Conservation (phyloP, 2,329 filamentous ascomycete species). For the Verticillium longisporum region DNA sequence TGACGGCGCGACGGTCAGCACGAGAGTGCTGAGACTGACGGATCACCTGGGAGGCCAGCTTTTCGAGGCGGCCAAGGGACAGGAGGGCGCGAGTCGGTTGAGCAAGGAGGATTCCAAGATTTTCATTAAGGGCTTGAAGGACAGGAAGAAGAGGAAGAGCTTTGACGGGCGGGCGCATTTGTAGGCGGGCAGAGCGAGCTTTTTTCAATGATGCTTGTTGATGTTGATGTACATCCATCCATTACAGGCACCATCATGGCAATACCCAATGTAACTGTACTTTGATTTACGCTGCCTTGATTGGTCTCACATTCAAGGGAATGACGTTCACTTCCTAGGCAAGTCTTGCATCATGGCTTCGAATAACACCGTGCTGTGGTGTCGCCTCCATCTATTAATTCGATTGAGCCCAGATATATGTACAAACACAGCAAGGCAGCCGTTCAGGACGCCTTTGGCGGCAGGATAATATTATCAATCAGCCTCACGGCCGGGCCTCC, state of each 20-base stretch:
- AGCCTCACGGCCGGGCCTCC: slow-evolving; percentile 72
- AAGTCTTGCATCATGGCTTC: too few relatives aligned
- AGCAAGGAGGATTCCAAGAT: slow-evolving; percentile 43
- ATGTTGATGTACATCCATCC: background rate
- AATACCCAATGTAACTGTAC: too few relatives aligned
- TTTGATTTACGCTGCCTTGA: too few relatives aligned
- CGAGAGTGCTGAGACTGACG: slow-evolving; percentile 69
- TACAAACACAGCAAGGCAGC: background rate
- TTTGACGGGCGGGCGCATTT: slow-evolving; percentile 45
- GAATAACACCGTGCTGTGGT: background rate
- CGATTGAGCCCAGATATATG: background rate
- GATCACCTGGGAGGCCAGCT: slow-evolving; percentile 66
- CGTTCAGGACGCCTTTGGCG: slow-evolving; percentile 22
- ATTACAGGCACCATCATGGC: too few relatives aligned
- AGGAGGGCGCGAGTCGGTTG: slow-evolving; percentile 33
- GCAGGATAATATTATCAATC: slow-evolving; percentile 86
- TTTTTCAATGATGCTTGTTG: background rate
- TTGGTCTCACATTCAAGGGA: too few relatives aligned
- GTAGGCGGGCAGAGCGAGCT: slow-evolving; percentile 17
- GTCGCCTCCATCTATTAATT: background rate
- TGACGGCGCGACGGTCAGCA: slow-evolving; percentile 83
- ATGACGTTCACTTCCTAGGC: too few relatives aligned
- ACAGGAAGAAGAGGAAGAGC: slow-evolving; percentile 39
- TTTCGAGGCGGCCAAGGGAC: slow-evolving; percentile 50
- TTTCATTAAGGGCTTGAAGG: slow-evolving; percentile 35